phyloP scores from a whole-genome alignment of 768 basidiomycete genomes.

The Cystobasidium ongulense region DNA sequence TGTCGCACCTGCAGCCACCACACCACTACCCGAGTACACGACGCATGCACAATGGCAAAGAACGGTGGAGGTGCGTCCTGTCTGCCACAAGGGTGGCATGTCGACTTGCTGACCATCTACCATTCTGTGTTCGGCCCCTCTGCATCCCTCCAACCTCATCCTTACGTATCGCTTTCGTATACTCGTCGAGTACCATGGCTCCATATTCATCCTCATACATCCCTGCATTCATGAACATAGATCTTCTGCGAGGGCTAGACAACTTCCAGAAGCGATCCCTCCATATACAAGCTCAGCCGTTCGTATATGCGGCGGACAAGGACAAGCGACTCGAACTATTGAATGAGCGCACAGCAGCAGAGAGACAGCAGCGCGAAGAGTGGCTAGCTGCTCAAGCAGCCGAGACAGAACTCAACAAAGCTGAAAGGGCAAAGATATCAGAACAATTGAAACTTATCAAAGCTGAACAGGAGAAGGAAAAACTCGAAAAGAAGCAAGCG shows the following conservation, averaged over 20 bases:
- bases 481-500: background rate
- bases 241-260: background rate
- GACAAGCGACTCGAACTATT: background rate
- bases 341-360: background rate
- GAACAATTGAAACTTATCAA: background rate
- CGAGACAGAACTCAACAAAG: background rate
- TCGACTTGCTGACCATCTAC: background rate
- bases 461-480: slow-evolving; percentile 4
- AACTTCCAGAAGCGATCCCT: background rate
- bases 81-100: background rate
- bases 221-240: background rate
- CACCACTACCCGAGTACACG: background rate
- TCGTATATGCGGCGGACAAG: background rate
- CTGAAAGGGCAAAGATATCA: background rate
- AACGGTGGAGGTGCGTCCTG: background rate
- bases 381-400: background rate
- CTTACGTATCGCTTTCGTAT: background rate
- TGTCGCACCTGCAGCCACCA: background rate
- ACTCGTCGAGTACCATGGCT: too few relatives aligned
- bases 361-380: background rate
- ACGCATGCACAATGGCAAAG: background rate
- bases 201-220: background rate
- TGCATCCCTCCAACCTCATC: too few relatives aligned
- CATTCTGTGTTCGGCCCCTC: background rate
- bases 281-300: slow-evolving; percentile 3